Evolutionary conservation across 2,329 filamentous ascomycete genomes (phyloP).

Genomic region (Scedosporium minutisporum): DNA sequence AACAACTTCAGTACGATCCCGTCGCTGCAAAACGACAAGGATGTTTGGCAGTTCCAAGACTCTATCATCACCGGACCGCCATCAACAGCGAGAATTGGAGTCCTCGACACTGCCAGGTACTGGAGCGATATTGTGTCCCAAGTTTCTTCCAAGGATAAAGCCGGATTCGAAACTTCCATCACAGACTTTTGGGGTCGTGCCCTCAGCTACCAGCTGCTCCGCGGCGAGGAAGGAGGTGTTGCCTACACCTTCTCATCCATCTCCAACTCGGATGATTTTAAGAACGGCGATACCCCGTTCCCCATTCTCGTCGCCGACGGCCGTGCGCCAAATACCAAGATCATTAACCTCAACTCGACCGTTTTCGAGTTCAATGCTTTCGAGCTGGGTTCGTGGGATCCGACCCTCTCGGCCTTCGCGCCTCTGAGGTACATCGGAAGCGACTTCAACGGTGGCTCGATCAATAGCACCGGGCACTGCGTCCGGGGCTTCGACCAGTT

Average conservation of each 20-base stretch:
- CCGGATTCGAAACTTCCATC: slow-evolving; percentile 49
- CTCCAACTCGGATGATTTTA: slow-evolving; percentile 33
- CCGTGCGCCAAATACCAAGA: slow-evolving; percentile 31
- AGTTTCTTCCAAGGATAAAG: slow-evolving; percentile 26
- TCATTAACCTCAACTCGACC: slow-evolving; percentile 45
- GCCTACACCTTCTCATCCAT: slow-evolving; percentile 72
- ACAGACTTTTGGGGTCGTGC: slow-evolving; percentile 88
- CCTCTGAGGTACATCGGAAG: slow-evolving; percentile 52
- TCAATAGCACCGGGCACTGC: slow-evolving; percentile 34
- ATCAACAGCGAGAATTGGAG: slow-evolving; percentile 19
- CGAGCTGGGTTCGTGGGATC: slow-evolving; percentile 57
- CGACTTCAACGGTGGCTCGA: slow-evolving; percentile 40
- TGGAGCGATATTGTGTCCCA: slow-evolving; percentile 25
- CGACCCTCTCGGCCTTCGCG: slow-evolving; percentile 48
- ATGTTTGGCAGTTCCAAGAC: slow-evolving; percentile 30
- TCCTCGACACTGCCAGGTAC: slow-evolving; percentile 23
- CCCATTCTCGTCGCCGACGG: slow-evolving; percentile 41
- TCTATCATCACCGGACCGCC: slow-evolving; percentile 27
- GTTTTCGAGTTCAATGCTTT: slow-evolving; percentile 57
- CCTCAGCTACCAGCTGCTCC: slow-evolving; percentile 77
- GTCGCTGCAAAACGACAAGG: slow-evolving; percentile 22
- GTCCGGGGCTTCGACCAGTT: slow-evolving; percentile 65
- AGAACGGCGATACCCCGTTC: slow-evolving; percentile 31
- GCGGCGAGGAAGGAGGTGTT: slow-evolving; percentile 63
- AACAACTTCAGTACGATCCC: slow-evolving; percentile 75